Evolutionary conservation across 352 stramenopile species (phyloP).

Genomic region (Phytophthora cactorum): DNA sequence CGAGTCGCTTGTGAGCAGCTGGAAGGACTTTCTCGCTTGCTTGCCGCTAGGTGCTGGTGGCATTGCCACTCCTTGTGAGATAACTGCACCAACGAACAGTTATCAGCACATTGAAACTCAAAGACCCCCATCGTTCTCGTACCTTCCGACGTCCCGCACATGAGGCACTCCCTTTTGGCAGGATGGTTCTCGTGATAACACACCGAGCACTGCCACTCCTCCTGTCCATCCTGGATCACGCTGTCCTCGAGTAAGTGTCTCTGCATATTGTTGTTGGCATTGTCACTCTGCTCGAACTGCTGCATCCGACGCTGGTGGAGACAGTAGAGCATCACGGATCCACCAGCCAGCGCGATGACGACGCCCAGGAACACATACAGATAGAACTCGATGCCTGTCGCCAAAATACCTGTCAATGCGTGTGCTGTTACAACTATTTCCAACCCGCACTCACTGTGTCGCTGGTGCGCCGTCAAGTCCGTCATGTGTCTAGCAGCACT

Average conservation of each 20-base stretch:
- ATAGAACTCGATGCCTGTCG: constrained; percentile 58
- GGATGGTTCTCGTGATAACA: constrained; percentile 89
- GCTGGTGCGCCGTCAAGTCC: constrained; percentile 15
- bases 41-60: constrained; percentile 25
- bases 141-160: constrained; percentile 85
- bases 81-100: constrained; percentile 43
- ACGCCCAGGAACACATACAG: constrained; percentile 79
- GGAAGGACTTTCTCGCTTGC: constrained; percentile 39
- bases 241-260: constrained; percentile 84
- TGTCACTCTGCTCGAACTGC: constrained; percentile 70
- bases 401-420: background rate
- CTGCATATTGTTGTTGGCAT: constrained; percentile 89
- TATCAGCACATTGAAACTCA: background rate
- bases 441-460: constrained; percentile 23
- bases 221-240: constrained; percentile 70
- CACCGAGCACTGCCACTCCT: constrained; percentile 84
- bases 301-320: constrained; percentile 66
- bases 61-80: constrained; percentile 63
- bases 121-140: background rate
- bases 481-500: constrained; percentile 14
- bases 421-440: background rate
- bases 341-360: constrained; percentile 50
- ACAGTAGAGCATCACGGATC: constrained; percentile 65
- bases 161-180: constrained; percentile 80
- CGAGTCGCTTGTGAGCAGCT: constrained; percentile 28